Evolutionary conservation across 1,284 basidiomycete genomes (phyloP), one percentile per base, ranked within the genome.

Genomic region (Leccinum pachyderme): DNA sequence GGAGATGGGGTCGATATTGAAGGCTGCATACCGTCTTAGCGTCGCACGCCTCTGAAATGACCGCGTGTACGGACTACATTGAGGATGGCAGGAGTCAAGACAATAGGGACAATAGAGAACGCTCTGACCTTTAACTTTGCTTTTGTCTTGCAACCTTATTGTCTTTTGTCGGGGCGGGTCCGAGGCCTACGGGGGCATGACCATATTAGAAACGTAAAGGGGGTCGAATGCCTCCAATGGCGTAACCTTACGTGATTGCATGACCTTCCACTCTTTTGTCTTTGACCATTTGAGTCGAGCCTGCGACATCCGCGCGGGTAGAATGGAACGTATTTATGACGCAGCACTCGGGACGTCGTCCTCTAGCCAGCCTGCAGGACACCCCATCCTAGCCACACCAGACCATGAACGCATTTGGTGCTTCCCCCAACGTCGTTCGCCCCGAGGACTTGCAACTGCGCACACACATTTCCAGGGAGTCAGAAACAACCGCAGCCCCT

Each of bases 1-100:
- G 32, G 77, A 79, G 61, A 77, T 79, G 18, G 56, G 33, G 18
- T 53, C 53, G 33, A 77, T 80, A 52, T 28, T 66, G 25, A 46
- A 33, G 46, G 57, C 27, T 53, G 64, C 43, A 18, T 66, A 45
- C 55, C 49, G 39, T 33, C 46, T 41, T 45, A 31, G 25, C 29
- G 15, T 12, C 9, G 35, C 44, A 32, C 53, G 29, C 13, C 37
- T 47, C 25, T 41, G 33, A 48, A 37, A 45, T 56, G 45, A 58
- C 33, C 32, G 27, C 3, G 43, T 22, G 45, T 32, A 27, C 44
- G 22, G 41, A 18, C 18, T 18, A 18, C 18, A 18, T 18, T 18
- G 18, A 18, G 18, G 18, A 18, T 56, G 59, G 47, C 37, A 44
- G 28, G 28, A 29, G 29, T 29, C 18, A 37, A 58, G 53, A 66